These are phyloP conservation scores for Daldinia caldariorum DNA, from an alignment of 495 filamentous ascomycete species.

Conservation along the genomic window DNA sequence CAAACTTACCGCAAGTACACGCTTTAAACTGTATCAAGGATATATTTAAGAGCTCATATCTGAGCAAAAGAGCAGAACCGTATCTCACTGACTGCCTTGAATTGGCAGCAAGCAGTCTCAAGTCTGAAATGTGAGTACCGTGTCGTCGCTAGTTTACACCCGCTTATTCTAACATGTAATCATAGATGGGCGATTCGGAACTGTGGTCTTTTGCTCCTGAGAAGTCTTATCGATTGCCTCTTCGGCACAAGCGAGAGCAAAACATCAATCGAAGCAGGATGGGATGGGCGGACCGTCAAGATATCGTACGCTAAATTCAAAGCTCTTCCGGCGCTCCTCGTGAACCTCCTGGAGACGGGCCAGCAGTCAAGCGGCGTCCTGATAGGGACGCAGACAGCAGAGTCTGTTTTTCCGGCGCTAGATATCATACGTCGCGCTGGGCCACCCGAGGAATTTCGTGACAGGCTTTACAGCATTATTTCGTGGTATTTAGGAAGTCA, in stretches of 20 bases:
- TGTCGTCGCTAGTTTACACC: not conserved
- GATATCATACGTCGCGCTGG: slow-evolving; percentile 78
- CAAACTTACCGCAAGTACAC: slow-evolving; percentile 88
- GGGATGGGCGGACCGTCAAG: slow-evolving; percentile 59
- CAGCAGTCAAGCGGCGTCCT: slow-evolving; percentile 52
- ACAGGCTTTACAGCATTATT: slow-evolving; percentile 61
- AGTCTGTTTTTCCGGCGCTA: slow-evolving; percentile 87
- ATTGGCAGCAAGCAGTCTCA: slow-evolving; percentile 77
- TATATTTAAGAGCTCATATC: slow-evolving; percentile 79
- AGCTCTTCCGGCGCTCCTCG: slow-evolving; percentile 71
- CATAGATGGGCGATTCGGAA: slow-evolving; percentile 91
- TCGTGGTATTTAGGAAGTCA: slow-evolving; percentile 70
- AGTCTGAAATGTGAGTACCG: slow-evolving; percentile 66
- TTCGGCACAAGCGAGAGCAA: slow-evolving; percentile 72
- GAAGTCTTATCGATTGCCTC: slow-evolving; percentile 80
- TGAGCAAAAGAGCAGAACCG: slow-evolving; percentile 70
- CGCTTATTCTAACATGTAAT: slow-evolving; percentile 25
- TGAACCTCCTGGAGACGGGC: slow-evolving; percentile 67
- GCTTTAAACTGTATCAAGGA: slow-evolving; percentile 91
- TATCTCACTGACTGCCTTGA: slow-evolving; percentile 77
- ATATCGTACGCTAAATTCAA: slow-evolving; percentile 78
- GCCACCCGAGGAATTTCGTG: slow-evolving; percentile 58
- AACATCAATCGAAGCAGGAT: slow-evolving; percentile 58
- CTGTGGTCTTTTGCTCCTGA: slow-evolving; percentile 87
- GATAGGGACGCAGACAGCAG: slow-evolving; percentile 60